A percentile compares a stretch with the other conserved stretches of the same genome.
Evolutionary conservation across 495 filamentous ascomycete species (phyloP).

Genomic region (Cercophora sp.): DNA sequence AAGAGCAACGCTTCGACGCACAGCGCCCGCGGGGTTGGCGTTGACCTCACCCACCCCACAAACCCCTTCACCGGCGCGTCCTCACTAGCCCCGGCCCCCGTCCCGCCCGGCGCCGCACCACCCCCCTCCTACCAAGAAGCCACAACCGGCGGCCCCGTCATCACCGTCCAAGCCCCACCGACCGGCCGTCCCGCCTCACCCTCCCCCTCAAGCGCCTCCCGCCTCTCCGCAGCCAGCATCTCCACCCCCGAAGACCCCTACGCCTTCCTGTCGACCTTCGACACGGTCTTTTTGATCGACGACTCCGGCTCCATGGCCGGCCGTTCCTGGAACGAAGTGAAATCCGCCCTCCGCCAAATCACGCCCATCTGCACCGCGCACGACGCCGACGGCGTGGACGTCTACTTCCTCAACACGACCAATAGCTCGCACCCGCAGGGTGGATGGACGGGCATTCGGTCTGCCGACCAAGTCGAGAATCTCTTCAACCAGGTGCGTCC

Average conservation of each 20-base stretch:
- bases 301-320: slow-evolving; percentile 89
- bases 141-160: slow-evolving; percentile 13
- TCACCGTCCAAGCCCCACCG: slow-evolving; percentile 7
- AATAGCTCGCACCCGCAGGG: slow-evolving; percentile 10
- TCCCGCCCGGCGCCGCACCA: slow-evolving; percentile 11
- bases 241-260: slow-evolving; percentile 59
- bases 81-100: neutral
- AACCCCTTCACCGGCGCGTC: neutral
- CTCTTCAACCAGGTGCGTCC: slow-evolving; percentile 51
- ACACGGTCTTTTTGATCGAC: slow-evolving; percentile 92
- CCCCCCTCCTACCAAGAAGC: slow-evolving; percentile 20
- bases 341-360: slow-evolving; percentile 67
- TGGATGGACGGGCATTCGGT: slow-evolving; percentile 22
- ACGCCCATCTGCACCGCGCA: slow-evolving; percentile 79
- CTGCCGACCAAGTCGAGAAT: slow-evolving; percentile 12
- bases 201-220: slow-evolving; percentile 17
- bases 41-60: neutral
- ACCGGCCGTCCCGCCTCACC: slow-evolving; percentile 17
- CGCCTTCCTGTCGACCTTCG: slow-evolving; percentile 79
- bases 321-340: slow-evolving; percentile 70
- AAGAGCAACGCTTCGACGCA: slow-evolving; percentile 4
- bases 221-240: slow-evolving; percentile 22
- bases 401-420: slow-evolving; percentile 79
- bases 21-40: neutral
- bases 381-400: slow-evolving; percentile 87